Conservation (phyloP, 192 early-diverging fungal genomes). For the Diversispora eburnea region DNA sequence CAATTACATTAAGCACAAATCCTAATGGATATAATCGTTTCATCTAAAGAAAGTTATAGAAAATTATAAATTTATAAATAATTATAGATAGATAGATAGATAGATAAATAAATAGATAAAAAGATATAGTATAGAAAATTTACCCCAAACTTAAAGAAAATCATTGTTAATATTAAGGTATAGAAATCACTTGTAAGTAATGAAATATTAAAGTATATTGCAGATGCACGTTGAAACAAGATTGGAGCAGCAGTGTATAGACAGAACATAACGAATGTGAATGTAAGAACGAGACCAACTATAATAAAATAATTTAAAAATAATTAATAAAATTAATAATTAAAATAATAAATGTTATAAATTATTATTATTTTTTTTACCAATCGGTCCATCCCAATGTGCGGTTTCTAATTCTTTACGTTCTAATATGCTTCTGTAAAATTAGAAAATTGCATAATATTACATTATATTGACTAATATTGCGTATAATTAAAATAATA, state of each 20-base stretch:
- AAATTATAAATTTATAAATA: no score
- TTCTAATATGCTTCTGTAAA: no score
- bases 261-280: constrained; percentile 65
- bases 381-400: constrained; percentile 38
- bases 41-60: no score
- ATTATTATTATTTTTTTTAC: background rate
- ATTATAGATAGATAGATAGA: no score
- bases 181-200: constrained; percentile 80
- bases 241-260: constrained; percentile 70
- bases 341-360: background rate
- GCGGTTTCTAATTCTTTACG: background rate
- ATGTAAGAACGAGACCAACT: constrained; percentile 61
- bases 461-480: background rate
- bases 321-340: background rate
- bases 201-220: constrained; percentile 74
- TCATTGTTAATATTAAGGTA: constrained; percentile 54
- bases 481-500: background rate
- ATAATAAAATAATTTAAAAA: constrained; percentile 27
- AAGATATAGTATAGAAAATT: no score
- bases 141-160: no score
- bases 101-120: no score
- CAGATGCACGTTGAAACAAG: constrained; percentile 66
- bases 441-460: background rate
- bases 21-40: no score
- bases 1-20: no score